Conservation (phyloP, 1,284 basidiomycete genomes). For the Trichosporon asahii region DNA sequence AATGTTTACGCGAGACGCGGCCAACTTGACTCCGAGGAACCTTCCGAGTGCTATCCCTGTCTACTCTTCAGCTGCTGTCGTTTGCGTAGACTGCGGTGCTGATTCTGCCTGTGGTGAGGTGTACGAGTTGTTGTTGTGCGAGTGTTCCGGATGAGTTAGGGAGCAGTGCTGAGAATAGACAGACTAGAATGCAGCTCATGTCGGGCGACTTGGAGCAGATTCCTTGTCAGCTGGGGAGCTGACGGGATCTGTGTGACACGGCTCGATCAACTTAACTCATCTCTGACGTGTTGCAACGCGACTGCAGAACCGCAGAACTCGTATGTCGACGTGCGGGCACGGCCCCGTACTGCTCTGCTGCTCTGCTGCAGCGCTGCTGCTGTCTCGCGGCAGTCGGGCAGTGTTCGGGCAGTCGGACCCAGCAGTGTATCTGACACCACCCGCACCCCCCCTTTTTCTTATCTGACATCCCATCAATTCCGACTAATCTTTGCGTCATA, state of each 20-base stretch:
- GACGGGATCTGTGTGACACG: not conserved
- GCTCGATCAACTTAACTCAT: not conserved
- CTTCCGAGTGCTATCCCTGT: not conserved
- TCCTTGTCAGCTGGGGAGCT: not conserved
- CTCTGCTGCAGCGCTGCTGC: no score
- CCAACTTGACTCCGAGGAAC: not conserved
- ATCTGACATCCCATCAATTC: not conserved
- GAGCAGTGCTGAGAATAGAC: not conserved
- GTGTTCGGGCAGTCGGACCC: no score
- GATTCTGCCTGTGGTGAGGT: not conserved
- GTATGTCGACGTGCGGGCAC: no score
- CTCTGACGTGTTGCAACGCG: not conserved
- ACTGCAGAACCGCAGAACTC: not conserved
- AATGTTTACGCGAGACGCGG: not conserved
- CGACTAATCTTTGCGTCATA: not conserved
- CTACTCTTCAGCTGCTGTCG: not conserved
- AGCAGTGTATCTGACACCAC: no score
- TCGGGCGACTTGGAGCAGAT: not conserved
- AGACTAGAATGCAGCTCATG: not conserved
- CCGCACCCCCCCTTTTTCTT: not conserved
- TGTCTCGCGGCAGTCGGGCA: no score
- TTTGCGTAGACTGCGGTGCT: no score
- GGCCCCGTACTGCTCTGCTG: no score
- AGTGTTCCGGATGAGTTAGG: not conserved
- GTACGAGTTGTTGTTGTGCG: not conserved